Evolutionary conservation across 345 rosid genomes (phyloP), one percentile per base, ranked within the genome.

Genomic region (Eucalyptus fibrosa): DNA sequence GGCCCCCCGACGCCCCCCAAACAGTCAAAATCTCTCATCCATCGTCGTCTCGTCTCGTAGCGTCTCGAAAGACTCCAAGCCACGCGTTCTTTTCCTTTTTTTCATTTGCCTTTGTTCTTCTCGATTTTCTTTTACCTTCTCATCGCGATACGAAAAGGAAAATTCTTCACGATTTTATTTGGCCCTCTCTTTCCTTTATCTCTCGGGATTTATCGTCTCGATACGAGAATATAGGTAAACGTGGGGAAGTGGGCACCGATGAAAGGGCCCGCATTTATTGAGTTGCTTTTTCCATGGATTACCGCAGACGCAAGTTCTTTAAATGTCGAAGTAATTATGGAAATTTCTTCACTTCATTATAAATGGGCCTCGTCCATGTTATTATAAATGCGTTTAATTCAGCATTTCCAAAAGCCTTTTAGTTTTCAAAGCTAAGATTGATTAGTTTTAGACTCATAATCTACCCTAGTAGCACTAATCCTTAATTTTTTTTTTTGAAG

Each of bases 361-460:
- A 34, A 69, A 13, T 69, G 11, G 18, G 13, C 21, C 4, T 32
- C 37, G 80, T 16, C 12, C 42, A 32, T 8, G 23, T 3, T 4
- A 8, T 0, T 15, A 50, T 15, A 0, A 6, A 6, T 6, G 3
- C 18, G 0, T 16, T 50, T 50, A 1, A 3, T 50, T 50, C 3
- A 50, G 2, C 3, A 6, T 50, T 6, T 0, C 0, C 19, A 16
- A 16, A 50, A 1, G 45, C 45, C 45, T 44, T 44, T 44, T 44
- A 44, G 2, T 44, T 44, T 44, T 44, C 9, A 44, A 44, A 44
- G 45, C 45, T 44, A 44, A 44, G 1, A 44, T 53, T 4, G 59
- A 53, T 53, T 53, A 4, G 11, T 53, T 8, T 53, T 19, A 19
- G 59, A 53, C 2, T 53, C 11, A 4, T 4, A 21, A 8, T 2